These are phyloP conservation scores for Spencermartinsiella ligniputridi DNA, from an alignment of 1,139 yeast species.

Conservation along the genomic window DNA sequence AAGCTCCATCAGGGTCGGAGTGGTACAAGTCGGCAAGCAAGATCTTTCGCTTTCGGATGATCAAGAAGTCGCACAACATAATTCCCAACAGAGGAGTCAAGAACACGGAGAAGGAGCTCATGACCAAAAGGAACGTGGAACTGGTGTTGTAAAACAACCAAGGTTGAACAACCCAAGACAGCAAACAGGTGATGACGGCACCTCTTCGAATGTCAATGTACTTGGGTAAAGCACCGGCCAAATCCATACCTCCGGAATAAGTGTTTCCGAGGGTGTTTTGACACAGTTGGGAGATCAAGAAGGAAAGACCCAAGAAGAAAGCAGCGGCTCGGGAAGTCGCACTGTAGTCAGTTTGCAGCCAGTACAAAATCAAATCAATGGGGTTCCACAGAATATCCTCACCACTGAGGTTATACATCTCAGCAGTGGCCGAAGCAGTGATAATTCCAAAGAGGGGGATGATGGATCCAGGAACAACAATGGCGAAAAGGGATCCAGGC, in stretches of 20 bases:
- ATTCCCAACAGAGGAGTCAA: slow-evolving; percentile 44
- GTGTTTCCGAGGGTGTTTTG: slow-evolving; percentile 48
- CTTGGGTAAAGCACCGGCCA: slow-evolving; percentile 45
- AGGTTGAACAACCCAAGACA: slow-evolving; percentile 39
- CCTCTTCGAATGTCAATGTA: slow-evolving; percentile 51
- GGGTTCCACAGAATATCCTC: slow-evolving; percentile 16
- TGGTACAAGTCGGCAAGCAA: slow-evolving; percentile 38
- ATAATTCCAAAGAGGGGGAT: slow-evolving; percentile 40
- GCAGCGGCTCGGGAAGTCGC: slow-evolving; percentile 31
- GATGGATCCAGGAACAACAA: slow-evolving; percentile 33
- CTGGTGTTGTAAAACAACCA: slow-evolving; percentile 49
- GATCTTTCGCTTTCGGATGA: slow-evolving; percentile 34
- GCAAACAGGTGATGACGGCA: slow-evolving; percentile 44
- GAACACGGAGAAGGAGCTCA: slow-evolving; percentile 44
- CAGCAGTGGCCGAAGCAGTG: slow-evolving; percentile 33
- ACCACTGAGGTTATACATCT: slow-evolving; percentile 27
- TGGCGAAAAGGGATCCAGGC: slow-evolving; percentile 25
- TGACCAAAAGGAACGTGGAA: slow-evolving; percentile 41
- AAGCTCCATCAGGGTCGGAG: slow-evolving; percentile 34
- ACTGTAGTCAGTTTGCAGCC: slow-evolving; percentile 11
- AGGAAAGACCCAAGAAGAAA: slow-evolving; percentile 43
- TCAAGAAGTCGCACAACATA: slow-evolving; percentile 41
- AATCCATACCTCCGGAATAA: slow-evolving; percentile 51
- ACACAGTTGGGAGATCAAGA: slow-evolving; percentile 44
- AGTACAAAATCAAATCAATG: slow-evolving; percentile 10